Conservation (phyloP, 305 asterid genomes). For the Solanum chacoense region DNA sequence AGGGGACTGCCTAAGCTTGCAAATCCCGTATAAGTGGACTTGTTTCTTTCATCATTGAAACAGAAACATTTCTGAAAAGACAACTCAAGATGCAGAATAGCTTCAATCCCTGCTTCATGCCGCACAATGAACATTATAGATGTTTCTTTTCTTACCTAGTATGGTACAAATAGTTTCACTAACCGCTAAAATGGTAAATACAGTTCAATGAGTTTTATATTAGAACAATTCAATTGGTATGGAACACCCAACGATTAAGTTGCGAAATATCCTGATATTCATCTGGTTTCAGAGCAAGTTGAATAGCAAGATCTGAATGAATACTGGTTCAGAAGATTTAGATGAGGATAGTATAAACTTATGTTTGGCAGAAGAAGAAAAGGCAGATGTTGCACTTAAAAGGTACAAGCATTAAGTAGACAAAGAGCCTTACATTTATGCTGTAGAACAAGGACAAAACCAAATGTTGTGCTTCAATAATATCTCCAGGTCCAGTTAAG, state of each 20-base stretch:
- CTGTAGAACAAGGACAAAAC: slow-evolving; percentile 79
- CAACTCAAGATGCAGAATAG: neutral
- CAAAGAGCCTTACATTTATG: slow-evolving; percentile 54
- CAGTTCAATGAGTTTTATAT: neutral
- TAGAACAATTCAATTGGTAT: neutral
- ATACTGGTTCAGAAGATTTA: neutral
- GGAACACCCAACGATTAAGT: neutral
- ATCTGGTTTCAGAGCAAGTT: neutral
- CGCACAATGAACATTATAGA: neutral
- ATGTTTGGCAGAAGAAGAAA: slow-evolving; percentile 6
- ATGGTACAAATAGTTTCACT: neutral
- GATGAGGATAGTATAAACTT: neutral
- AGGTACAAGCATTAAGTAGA: neutral
- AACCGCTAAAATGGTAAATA: neutral
- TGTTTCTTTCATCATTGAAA: neutral
- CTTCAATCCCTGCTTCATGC: neutral
- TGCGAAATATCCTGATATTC: neutral
- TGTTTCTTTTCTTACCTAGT: neutral
- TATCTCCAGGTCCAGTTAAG: slow-evolving; percentile 80
- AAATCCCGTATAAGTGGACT: neutral
- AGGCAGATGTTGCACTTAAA: neutral
- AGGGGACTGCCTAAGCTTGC: neutral
- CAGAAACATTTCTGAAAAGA: neutral
- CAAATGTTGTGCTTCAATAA: slow-evolving; percentile 85
- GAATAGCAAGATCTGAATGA: neutral